These are phyloP conservation scores for Calonectria honghensis DNA, from an alignment of 2,329 filamentous ascomycete species.

Conservation along the genomic window DNA sequence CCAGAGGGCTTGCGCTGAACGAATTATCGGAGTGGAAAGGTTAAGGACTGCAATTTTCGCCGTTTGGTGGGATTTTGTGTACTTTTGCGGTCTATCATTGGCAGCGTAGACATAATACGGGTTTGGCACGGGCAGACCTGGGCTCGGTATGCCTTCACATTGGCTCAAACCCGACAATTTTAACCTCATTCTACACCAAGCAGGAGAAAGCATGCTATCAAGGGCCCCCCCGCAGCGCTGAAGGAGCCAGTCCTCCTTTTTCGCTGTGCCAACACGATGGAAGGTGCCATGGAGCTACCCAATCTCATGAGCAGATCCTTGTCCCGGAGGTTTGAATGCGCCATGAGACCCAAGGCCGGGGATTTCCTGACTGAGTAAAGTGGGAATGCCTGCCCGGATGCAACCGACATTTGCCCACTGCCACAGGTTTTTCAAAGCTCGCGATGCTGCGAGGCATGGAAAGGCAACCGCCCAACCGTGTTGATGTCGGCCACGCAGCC, in stretches of 20 bases:
- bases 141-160: not conserved
- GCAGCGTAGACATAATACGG: not conserved
- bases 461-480: not conserved
- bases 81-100: not conserved
- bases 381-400: not conserved
- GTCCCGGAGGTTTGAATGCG: not conserved
- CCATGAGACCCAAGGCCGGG: not conserved
- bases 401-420: not conserved
- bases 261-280: not conserved
- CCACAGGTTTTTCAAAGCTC: not conserved
- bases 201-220: not conserved
- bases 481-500: not conserved
- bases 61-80: too few relatives aligned
- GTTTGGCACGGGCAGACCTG: too few relatives aligned
- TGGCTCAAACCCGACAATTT: not conserved
- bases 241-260: not conserved
- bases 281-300: not conserved
- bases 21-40: too few relatives aligned
- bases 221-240: not conserved
- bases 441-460: not conserved
- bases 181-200: not conserved
- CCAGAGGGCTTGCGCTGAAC: too few relatives aligned
- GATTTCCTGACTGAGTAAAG: not conserved
- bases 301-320: not conserved
- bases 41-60: too few relatives aligned